Conservation (phyloP, 169 alveolate species). For the Babesia gibsoni region DNA sequence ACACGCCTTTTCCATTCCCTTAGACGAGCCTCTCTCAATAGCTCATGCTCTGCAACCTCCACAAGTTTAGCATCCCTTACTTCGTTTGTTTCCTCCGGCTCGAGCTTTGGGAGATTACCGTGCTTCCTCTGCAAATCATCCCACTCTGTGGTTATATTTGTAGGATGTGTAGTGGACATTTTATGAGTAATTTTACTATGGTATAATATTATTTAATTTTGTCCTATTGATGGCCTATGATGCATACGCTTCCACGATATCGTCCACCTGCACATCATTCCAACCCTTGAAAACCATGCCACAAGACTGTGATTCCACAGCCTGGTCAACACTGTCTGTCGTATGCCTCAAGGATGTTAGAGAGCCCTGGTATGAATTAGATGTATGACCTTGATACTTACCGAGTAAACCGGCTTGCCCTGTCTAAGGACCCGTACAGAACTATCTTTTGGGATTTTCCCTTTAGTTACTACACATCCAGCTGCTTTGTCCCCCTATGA, state of each 20-base stretch:
- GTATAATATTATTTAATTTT: not conserved
- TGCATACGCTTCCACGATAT: slow-evolving; percentile 47
- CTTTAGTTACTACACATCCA: slow-evolving; percentile 54
- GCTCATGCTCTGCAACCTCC: slow-evolving; percentile 57
- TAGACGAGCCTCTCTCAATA: slow-evolving; percentile 57
- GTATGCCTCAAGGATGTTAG: slow-evolving; percentile 53
- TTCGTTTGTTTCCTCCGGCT: slow-evolving; percentile 77
- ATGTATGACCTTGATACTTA: not conserved
- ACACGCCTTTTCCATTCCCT: slow-evolving; percentile 52
- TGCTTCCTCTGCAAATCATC: slow-evolving; percentile 85
- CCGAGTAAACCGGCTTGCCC: slow-evolving; percentile 34
- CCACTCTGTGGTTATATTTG: slow-evolving; percentile 85
- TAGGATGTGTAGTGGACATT: slow-evolving; percentile 89
- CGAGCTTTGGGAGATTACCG: slow-evolving; percentile 82
- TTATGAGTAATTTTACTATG: not conserved
- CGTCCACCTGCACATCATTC: slow-evolving; percentile 57
- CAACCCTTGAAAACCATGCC: slow-evolving; percentile 55
- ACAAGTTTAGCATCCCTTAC: slow-evolving; percentile 61
- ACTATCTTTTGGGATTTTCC: slow-evolving; percentile 22
- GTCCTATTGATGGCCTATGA: slow-evolving; percentile 4
- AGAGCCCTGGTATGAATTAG: slow-evolving; percentile 24
- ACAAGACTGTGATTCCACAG: slow-evolving; percentile 48
- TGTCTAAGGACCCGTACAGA: slow-evolving; percentile 44
- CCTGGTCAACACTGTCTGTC: slow-evolving; percentile 31
- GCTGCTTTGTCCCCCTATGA: slow-evolving; percentile 50